phyloP scores from a whole-genome alignment of 2,329 filamentous ascomycete genomes.

The Beauveria sp. region DNA sequence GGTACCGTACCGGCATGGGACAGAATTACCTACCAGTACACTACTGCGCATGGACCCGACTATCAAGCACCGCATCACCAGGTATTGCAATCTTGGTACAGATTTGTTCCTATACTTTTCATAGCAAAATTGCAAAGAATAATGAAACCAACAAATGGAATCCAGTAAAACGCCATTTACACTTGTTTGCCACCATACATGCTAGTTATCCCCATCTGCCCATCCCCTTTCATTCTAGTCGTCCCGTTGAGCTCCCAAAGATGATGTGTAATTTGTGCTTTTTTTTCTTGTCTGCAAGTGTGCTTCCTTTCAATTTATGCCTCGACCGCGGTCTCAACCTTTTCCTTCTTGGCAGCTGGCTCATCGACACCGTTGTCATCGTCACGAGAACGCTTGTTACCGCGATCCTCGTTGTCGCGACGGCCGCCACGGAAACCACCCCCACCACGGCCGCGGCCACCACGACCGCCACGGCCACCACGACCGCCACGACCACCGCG shows the following conservation, averaged over 20 bases:
- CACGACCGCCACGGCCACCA: constrained; percentile 33
- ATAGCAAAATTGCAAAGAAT: neutral
- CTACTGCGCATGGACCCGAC: too few relatives aligned
- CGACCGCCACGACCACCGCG: constrained; percentile 35
- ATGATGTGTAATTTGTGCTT: neutral
- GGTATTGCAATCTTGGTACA: neutral
- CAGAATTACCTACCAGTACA: neutral
- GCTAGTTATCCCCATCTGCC: neutral
- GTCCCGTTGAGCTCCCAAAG: neutral
- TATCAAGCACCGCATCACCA: neutral
- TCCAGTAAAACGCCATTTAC: constrained; percentile 7
- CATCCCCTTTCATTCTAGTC: neutral
- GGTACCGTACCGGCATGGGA: neutral
- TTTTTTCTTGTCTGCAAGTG: neutral
- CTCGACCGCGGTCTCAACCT: constrained; percentile 47
- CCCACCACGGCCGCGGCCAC: constrained; percentile 35
- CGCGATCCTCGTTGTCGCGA: constrained; percentile 20
- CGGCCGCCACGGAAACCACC: constrained; percentile 29
- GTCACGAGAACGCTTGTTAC: constrained; percentile 46
- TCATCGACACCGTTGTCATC: constrained; percentile 37
- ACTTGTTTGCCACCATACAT: constrained; percentile 5
- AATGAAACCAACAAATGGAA: constrained; percentile 4
- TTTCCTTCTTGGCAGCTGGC: constrained; percentile 57
- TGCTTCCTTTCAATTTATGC: neutral
- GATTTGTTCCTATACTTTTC: neutral